Evolutionary conservation across 2,329 filamentous ascomycete species (phyloP).

Genomic region (Beauveria rudraprayagi): DNA sequence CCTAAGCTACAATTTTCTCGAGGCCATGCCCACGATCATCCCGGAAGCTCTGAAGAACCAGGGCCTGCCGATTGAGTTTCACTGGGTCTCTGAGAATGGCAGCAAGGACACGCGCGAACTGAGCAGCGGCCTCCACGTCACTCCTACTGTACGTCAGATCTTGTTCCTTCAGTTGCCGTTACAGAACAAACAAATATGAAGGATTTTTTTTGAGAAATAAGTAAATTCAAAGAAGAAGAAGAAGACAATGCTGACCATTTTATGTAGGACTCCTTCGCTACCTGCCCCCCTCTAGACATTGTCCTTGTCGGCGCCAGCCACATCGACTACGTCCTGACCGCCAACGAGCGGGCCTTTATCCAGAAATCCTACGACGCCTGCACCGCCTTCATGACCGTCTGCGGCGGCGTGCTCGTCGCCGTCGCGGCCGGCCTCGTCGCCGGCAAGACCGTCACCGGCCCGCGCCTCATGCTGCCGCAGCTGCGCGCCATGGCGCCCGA

Average conservation of each 20-base stretch:
- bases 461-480: conserved; percentile 20
- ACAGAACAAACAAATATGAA: no score
- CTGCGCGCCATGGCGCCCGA: conserved; percentile 22
- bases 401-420: conserved; percentile 27
- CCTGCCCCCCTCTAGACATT: conserved; percentile 32
- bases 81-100: conserved; percentile 26
- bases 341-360: conserved; percentile 28
- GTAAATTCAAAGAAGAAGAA: no score
- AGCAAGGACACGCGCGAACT: conserved; percentile 14
- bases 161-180: no score
- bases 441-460: conserved; percentile 30
- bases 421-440: conserved; percentile 27
- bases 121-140: conserved; percentile 21
- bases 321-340: conserved; percentile 21
- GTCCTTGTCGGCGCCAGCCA: conserved; percentile 31
- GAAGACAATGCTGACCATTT: neutral
- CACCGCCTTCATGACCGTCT: conserved; percentile 32
- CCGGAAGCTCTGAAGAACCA: conserved; percentile 15
- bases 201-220: no score
- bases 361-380: conserved; percentile 26
- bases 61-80: conserved; percentile 22
- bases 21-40: conserved; percentile 15
- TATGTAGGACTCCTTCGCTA: conserved; percentile 29
- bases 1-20: conserved; percentile 15
- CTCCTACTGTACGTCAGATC: conserved; percentile 21